Conservation (phyloP, 2,329 filamentous ascomycete species). For the Clarireedia sp. region DNA sequence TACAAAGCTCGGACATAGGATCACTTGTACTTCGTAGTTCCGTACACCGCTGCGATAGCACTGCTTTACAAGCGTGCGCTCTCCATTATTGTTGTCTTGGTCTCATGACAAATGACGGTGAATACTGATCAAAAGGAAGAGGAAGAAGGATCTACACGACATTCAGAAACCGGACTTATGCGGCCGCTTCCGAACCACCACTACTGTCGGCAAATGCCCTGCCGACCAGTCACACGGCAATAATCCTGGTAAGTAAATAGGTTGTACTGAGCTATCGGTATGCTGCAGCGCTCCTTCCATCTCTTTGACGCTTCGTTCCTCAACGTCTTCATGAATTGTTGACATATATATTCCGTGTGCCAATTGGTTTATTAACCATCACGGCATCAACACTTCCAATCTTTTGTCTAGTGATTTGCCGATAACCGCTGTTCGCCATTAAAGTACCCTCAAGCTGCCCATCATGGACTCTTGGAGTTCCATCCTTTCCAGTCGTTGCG, state of each 20-base stretch:
- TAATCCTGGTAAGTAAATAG: neutral
- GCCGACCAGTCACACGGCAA: neutral
- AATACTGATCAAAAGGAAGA: no score
- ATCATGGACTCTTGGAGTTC: conserved; percentile 12
- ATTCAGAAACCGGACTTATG: neutral
- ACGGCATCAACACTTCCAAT: neutral
- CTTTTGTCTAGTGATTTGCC: neutral
- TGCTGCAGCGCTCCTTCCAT: neutral
- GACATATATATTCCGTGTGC: neutral
- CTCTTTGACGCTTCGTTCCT: neutral
- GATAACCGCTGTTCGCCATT: no score
- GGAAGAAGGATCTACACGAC: neutral
- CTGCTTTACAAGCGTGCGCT: no score
- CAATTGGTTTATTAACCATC: neutral
- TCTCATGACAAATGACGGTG: no score
- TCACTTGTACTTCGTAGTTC: no score
- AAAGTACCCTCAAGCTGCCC: neutral
- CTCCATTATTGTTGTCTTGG: no score
- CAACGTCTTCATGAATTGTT: no score
- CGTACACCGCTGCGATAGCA: no score
- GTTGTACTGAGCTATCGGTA: neutral
- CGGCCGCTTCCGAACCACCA: neutral
- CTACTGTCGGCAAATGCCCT: neutral
- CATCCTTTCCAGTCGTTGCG: conserved; percentile 34
- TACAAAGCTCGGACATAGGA: no score